Base-by-base conservation (phyloP, 1,284 basidiomycete genomes). In the Malassezia furfur region DNA sequence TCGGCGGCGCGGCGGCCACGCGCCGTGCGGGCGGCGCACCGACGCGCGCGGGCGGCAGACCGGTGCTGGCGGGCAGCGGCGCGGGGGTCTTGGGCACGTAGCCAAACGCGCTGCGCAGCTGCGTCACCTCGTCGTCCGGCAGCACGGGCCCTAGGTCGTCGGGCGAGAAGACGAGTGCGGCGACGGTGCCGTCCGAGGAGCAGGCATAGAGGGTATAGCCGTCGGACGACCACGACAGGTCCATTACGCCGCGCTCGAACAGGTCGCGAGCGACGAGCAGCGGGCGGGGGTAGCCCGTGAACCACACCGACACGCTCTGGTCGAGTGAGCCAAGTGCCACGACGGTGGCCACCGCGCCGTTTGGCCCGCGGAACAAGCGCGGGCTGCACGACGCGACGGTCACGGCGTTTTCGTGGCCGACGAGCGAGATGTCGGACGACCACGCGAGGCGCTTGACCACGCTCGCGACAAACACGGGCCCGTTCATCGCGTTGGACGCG, bases 401-500 rank as follows among this genome's bases (percentile, higher is more conserved):
- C n/a, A 98, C 86, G 0, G 91, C 93, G 68, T 96, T 94, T 74
- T 93, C 89, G 70, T 99, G 93, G 0, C 93, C 93, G 39, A 98
- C 91, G 50, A 99, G 81, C 62, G 86, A 90, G 12, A 72, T 66
- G 54, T 69, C 66, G 30, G 62, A 65, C 30, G 48, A 57, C 74
- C 74, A 75, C 6, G 83, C 80, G 46, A 85, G 84, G 31, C 93
- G 81, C 6, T 87, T 85, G 61, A 96, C 90, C 25, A 98, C 89
- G 11, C 89, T 89, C 2, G 91, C 91, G 46, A 96, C 93, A 75
- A 98, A 99, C 8, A 98, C 91, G 52, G 90, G 91, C 3, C 91
- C 91, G 74, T 94, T 96, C 64, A 91, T 96, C 3, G 93, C 91
- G 69, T 98, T 98, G 0, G 91, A 93, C 1, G 91, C 87, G 5